Evolutionary conservation across 2,329 filamentous ascomycete genomes (phyloP).

Genomic region (Beauveria caledonica): DNA sequence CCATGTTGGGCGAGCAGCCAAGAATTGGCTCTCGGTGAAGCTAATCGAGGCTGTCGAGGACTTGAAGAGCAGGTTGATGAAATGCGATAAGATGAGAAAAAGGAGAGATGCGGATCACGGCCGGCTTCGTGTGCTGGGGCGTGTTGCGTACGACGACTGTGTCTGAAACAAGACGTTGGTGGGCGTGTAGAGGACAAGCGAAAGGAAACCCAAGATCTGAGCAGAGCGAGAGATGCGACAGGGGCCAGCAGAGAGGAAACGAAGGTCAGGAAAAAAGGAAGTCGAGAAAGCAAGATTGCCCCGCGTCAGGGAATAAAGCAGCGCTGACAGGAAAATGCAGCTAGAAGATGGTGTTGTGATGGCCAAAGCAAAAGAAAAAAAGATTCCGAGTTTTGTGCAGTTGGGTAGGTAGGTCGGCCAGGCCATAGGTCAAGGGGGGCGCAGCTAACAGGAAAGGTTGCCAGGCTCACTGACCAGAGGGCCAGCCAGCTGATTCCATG

Average conservation of each 20-base stretch:
- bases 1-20: slow-evolving; percentile 43
- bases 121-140: slow-evolving; percentile 1
- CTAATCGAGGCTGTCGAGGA: neutral
- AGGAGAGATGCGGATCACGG: neutral
- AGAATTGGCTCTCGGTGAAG: slow-evolving; percentile 18
- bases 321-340: neutral
- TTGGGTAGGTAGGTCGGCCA: too few relatives aligned
- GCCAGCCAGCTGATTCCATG: neutral
- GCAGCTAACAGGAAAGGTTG: neutral
- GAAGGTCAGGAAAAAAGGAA: slow-evolving; percentile 1
- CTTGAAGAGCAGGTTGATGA: neutral
- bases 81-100: neutral
- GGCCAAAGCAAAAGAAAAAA: slow-evolving; percentile 6
- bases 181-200: slow-evolving; percentile 4
- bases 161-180: slow-evolving; percentile 4
- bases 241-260: neutral
- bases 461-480: neutral
- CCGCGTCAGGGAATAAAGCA: slow-evolving; percentile 8
- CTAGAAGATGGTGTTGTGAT: neutral
- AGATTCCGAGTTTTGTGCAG: slow-evolving; percentile 4
- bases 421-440: neutral
- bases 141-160: slow-evolving; percentile 3
- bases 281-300: slow-evolving; percentile 8
- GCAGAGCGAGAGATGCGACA: slow-evolving; percentile 5
- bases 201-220: neutral